Evolutionary conservation across 2,329 filamentous ascomycete species (phyloP).

Genomic region (Fusarium equiseti): DNA sequence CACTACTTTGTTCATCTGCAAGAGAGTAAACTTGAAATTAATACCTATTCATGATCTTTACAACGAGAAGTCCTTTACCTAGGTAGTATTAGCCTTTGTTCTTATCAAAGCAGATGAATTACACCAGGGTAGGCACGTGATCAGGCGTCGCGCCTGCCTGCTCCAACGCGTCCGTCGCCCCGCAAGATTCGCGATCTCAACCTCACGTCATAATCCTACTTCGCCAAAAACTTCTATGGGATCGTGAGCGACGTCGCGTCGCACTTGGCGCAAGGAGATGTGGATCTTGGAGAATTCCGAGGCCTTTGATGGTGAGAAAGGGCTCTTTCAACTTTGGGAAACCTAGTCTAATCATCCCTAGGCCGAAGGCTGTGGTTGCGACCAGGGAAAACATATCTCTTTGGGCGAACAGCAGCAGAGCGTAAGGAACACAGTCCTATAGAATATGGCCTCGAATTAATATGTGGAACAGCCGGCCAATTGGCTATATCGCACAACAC

Average conservation of each 20-base stretch:
- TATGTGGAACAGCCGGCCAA: slow-evolving; percentile 65
- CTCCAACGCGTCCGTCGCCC: slow-evolving; percentile 38
- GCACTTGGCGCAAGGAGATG: slow-evolving; percentile 57
- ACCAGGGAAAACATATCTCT: slow-evolving; percentile 86
- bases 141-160: slow-evolving; percentile 37
- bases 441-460: slow-evolving; percentile 5
- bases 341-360: slow-evolving; percentile 35
- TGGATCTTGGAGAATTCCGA: slow-evolving; percentile 74
- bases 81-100: background rate
- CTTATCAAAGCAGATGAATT: background rate
- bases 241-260: slow-evolving; percentile 35
- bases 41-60: background rate
- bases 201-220: slow-evolving; percentile 44
- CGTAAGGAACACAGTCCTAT: slow-evolving; percentile 57
- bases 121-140: slow-evolving; percentile 41
- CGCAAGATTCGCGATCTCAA: slow-evolving; percentile 41
- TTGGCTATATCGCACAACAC: slow-evolving; percentile 81
- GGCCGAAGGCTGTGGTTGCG: slow-evolving; percentile 79
- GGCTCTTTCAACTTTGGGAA: background rate
- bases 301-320: slow-evolving; percentile 60
- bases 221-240: slow-evolving; percentile 27
- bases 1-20: no score
- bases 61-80: background rate
- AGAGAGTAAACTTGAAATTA: no score
- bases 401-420: slow-evolving; percentile 81